Evolutionary conservation across 768 basidiomycete genomes (phyloP), one percentile per base, ranked within the genome.

Genomic region (Suillus hirtellus): DNA sequence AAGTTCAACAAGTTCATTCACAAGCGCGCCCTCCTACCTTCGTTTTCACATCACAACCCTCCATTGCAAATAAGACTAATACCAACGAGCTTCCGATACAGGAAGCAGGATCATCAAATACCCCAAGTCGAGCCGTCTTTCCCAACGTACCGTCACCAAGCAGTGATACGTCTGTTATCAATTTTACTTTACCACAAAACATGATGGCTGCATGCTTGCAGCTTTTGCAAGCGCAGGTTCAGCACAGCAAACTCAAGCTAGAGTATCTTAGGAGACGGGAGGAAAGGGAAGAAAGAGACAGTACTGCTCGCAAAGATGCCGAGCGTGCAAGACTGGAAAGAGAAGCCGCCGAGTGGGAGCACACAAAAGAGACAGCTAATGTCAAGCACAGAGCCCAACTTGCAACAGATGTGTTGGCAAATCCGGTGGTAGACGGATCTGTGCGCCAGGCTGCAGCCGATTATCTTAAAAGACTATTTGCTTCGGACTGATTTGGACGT

Each of bases 371-470:
- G 62, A 77, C 79, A n/a, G 76, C 76, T 38, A 78, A 77, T 59
- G 79, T 79, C 56, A 89, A 84, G 73, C 85, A 88, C 64, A 88
- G 85, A 68, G 84, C 85, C 31, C 84, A 86, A 63, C 82, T 84
- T 64, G 90, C 90, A 27, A 85, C 88, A 63, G 88, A 89, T 59
- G 65, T 92, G 46, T 74, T 92, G 65, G 79, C 80, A 24, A 89
- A 86, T 65, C 81, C 82, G 7, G 77, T 75, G 43, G 80, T 85
- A 9, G 88, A 90, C 65, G 79, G 79, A n/a, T 78, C 80, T 12
- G 79, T 90, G 60, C 87, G 85, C 72, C 83, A 85, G 67, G 86
- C 85, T 5, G 89, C 89, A 3, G 81, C 85, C 49, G 89, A 90
- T 58, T 92, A 89, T 75, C 75, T 92, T 67, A 89, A 88, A 76